Evolutionary conservation across 2,329 filamentous ascomycete species (phyloP).

Genomic region (Zymoseptoria ardabiliae): DNA sequence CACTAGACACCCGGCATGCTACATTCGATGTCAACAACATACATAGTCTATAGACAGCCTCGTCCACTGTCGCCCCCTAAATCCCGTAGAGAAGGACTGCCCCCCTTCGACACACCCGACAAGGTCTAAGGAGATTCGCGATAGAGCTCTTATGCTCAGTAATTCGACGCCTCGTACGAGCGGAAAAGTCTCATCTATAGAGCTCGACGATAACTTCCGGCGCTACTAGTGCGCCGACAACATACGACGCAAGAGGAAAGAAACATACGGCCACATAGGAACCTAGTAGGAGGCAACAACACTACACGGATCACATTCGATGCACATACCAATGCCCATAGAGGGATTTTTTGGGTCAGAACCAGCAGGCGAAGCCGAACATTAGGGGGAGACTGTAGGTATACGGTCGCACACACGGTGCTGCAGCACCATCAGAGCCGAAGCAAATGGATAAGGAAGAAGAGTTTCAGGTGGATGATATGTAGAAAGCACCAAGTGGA

Average conservation of each 20-base stretch:
- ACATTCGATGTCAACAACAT: conserved; percentile 2
- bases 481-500: conserved; percentile 2
- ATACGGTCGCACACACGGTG: conserved; percentile 8
- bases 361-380: not conserved
- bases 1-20: conserved; percentile 6
- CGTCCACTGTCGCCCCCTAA: conserved; percentile 6
- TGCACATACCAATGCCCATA: conserved; percentile 5
- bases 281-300: conserved; percentile 10
- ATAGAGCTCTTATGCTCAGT: conserved; percentile 6
- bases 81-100: conserved; percentile 5
- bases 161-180: conserved; percentile 7
- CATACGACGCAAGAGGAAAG: conserved; percentile 5
- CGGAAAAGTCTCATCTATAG: conserved; percentile 6
- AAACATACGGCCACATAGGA: conserved; percentile 8
- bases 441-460: conserved; percentile 3
- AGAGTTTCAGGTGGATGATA: conserved; percentile 7
- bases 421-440: conserved; percentile 4
- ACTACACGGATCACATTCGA: conserved; percentile 4
- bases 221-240: conserved; percentile 3
- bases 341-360: conserved; percentile 2
- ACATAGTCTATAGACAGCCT: conserved; percentile 3
- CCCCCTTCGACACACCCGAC: conserved; percentile 4
- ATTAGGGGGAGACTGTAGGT: no score
- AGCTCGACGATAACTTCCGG: conserved; percentile 4
- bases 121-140: conserved; percentile 5